phyloP scores from a whole-genome alignment of 2,329 filamentous ascomycete species.

The Xylariaceae sp. region DNA sequence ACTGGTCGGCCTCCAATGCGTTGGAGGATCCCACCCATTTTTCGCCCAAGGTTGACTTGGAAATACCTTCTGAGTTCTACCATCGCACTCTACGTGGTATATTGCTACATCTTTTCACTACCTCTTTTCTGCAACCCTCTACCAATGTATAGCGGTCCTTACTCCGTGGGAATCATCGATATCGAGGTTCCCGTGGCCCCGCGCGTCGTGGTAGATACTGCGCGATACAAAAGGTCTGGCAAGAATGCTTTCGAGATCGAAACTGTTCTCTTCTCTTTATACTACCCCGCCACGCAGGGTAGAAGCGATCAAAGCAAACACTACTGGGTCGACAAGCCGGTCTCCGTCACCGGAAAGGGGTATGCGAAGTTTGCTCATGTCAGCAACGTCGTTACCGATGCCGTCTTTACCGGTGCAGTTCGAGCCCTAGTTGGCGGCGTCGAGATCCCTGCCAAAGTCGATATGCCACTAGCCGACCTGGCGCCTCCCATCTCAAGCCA shows the following conservation, averaged over 20 bases:
- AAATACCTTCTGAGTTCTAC: conserved; percentile 32
- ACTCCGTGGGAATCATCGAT: conserved; percentile 45
- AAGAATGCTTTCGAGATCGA: conserved; percentile 42
- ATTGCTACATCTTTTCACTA: conserved; percentile 36
- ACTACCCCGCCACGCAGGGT: conserved; percentile 40
- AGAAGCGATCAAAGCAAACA: conserved; percentile 30
- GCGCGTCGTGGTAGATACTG: conserved; percentile 32
- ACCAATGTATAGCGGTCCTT: conserved; percentile 41
- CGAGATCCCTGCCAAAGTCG: conserved; percentile 45
- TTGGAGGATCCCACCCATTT: conserved; percentile 10
- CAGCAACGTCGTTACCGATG: conserved; percentile 40
- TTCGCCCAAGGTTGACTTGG: conserved; percentile 33
- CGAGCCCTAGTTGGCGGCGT: conserved; percentile 41
- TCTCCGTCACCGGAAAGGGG: conserved; percentile 42
- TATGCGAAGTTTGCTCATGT: conserved; percentile 44
- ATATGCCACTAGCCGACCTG: conserved; percentile 36
- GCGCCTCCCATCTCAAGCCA: conserved; percentile 12
- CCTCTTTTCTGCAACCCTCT: conserved; percentile 43
- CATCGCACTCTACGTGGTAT: conserved; percentile 34
- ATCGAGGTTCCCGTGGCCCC: conserved; percentile 35
- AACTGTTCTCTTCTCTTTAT: conserved; percentile 47
- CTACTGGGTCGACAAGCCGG: conserved; percentile 42
- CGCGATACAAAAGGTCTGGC: conserved; percentile 33
- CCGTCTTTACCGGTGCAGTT: conserved; percentile 40
- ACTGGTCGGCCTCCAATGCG: conserved; percentile 5